Conservation (phyloP, 768 basidiomycete species). For the Boletus subparvulus region DNA sequence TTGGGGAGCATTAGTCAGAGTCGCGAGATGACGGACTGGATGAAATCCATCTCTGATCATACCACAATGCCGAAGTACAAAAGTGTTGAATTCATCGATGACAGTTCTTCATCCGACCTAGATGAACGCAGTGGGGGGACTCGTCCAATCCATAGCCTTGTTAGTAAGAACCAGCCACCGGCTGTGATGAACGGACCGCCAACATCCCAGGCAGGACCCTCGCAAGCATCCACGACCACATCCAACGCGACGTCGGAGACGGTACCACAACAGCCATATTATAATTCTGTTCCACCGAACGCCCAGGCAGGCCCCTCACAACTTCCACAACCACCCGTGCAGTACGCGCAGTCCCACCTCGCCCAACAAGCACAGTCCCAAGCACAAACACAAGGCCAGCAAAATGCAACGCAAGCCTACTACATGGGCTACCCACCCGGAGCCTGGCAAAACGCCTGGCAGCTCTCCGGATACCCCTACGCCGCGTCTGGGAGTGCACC, state of each 20-base stretch:
- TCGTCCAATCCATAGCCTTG: not conserved
- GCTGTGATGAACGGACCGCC: constrained; percentile 43
- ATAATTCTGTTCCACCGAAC: constrained; percentile 14
- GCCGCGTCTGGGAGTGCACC: constrained; percentile 29
- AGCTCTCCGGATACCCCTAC: constrained; percentile 34
- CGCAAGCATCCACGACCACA: constrained; percentile 18
- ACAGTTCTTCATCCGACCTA: no score
- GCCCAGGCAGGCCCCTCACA: constrained; percentile 18
- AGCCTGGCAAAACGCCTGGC: constrained; percentile 35
- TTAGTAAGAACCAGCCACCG: constrained; percentile 2
- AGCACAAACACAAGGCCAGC: constrained; percentile 22
- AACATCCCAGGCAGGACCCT: constrained; percentile 42
- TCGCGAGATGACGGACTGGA: no score
- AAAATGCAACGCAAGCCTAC: constrained; percentile 30
- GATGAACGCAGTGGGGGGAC: not conserved
- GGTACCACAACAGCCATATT: constrained; percentile 7
- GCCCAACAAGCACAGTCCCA: constrained; percentile 20
- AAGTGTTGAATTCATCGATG: no score
- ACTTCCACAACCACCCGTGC: constrained; percentile 16
- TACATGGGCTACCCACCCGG: constrained; percentile 37
- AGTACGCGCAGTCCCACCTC: constrained; percentile 22
- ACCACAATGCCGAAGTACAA: no score
- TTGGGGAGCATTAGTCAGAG: no score
- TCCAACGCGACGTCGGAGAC: constrained; percentile 10
- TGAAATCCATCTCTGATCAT: no score